Evolutionary conservation across 495 filamentous ascomycete genomes (phyloP).

Genomic region (Tuber calosporum): DNA sequence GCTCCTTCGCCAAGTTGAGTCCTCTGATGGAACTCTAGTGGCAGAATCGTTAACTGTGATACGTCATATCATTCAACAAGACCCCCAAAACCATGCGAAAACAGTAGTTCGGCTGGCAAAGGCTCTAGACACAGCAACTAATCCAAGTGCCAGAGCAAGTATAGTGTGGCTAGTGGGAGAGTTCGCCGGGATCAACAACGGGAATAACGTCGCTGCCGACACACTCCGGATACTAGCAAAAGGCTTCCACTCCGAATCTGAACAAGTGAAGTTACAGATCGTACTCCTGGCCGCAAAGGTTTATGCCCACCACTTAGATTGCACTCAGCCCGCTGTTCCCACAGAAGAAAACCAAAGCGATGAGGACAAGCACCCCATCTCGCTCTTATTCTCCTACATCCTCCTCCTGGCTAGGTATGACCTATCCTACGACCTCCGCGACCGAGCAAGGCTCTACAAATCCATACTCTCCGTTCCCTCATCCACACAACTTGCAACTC

Average conservation of each 20-base stretch:
- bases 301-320: constrained; percentile 79
- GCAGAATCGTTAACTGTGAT: constrained; percentile 89
- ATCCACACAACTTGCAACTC: constrained; percentile 73
- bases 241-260: constrained; percentile 73
- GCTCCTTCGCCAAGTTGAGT: constrained; percentile 74
- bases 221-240: constrained; percentile 84
- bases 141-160: constrained; percentile 76
- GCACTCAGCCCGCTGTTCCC: constrained; percentile 30
- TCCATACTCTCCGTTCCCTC: constrained; percentile 66
- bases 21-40: constrained; percentile 73
- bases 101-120: constrained; percentile 90
- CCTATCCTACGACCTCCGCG: constrained; percentile 87
- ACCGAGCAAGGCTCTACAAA: constrained; percentile 80
- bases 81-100: constrained; percentile 63
- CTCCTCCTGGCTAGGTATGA: constrained; percentile 83
- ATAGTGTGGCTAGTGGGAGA: constrained; percentile 98
- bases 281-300: constrained; percentile 88
- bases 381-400: constrained; percentile 74
- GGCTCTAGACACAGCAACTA: constrained; percentile 75
- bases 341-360: constrained; percentile 13
- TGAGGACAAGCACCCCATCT: constrained; percentile 55
- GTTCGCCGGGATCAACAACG: constrained; percentile 66
- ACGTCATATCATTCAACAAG: constrained; percentile 87
- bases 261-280: constrained; percentile 82
- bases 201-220: constrained; percentile 75